A percentile compares a stretch with the other conserved stretches of the same genome.
These are phyloP conservation scores for Paraphaeosphaeria sporulosa DNA, from an alignment of 2,329 filamentous ascomycete genomes.

Conservation along the genomic window DNA sequence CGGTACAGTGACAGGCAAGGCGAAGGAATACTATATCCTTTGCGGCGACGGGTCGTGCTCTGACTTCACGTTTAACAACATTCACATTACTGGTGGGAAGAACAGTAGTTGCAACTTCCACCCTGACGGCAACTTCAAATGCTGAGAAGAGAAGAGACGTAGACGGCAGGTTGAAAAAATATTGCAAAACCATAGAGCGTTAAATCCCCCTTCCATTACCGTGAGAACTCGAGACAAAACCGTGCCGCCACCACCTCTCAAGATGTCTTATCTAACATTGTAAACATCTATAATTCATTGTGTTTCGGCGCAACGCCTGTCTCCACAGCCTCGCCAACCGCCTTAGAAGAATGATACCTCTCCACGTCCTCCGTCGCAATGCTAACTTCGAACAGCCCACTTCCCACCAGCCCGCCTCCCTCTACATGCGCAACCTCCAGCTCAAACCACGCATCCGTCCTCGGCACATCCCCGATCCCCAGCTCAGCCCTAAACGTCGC, in stretches of 20 bases:
- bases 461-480: constrained; percentile 27
- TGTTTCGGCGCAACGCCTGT: not conserved
- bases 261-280: not conserved
- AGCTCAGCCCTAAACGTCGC: constrained; percentile 26
- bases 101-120: constrained; percentile 38
- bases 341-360: not conserved
- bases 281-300: constrained; percentile 4
- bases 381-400: constrained; percentile 31
- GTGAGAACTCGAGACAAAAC: too few relatives aligned
- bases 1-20: constrained; percentile 42
- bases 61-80: constrained; percentile 27
- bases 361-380: constrained; percentile 25
- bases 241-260: not conserved
- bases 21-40: constrained; percentile 59
- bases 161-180: not conserved
- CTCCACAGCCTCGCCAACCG: not conserved
- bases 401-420: constrained; percentile 22
- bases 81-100: not conserved
- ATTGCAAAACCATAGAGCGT: not conserved
- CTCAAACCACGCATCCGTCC: constrained; percentile 35
- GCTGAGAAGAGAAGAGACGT: constrained; percentile 12
- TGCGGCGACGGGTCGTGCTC: constrained; percentile 60
- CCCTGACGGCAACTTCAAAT: constrained; percentile 36
- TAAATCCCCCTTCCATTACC: not conserved
- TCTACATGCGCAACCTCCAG: constrained; percentile 29